Percentiles rank a stretch among this genome's conserved stretches.
phyloP scores from a whole-genome alignment of 208 protist species.

The Acanthamoeba healyi region DNA sequence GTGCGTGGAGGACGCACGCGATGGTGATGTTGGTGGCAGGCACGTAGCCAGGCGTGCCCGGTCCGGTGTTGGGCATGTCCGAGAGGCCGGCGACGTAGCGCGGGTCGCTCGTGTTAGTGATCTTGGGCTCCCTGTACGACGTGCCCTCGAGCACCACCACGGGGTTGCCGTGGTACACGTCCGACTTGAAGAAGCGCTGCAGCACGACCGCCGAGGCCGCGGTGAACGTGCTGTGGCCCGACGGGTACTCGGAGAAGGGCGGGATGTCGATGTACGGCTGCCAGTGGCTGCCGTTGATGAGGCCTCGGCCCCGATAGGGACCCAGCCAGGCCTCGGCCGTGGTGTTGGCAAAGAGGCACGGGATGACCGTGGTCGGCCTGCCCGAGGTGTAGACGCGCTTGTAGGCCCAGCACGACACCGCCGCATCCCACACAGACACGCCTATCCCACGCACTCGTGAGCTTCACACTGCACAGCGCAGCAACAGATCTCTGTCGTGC shows the following conservation, averaged over 20 bases:
- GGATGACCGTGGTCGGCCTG: background rate
- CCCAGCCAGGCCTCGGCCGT: background rate
- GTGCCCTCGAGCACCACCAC: background rate
- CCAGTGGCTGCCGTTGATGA: conserved; percentile 11
- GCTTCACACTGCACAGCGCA: background rate
- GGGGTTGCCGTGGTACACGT: background rate
- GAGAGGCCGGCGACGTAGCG: conserved; percentile 25
- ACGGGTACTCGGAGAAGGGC: background rate
- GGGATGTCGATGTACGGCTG: background rate
- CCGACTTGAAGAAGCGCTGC: conserved; percentile 40
- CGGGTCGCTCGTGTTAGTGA: conserved; percentile 20
- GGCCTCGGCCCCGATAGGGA: conserved; percentile 11
- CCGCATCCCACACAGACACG: conserved; percentile 3
- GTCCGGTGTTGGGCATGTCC: conserved; percentile 29
- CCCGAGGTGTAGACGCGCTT: conserved; percentile 27
- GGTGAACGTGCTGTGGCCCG: conserved; percentile 45
- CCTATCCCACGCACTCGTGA: background rate
- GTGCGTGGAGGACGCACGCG: background rate
- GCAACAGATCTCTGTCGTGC: too few relatives aligned
- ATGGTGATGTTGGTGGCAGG: conserved; percentile 17
- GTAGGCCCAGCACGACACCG: background rate
- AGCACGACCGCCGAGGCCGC: background rate
- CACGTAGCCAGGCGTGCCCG: conserved; percentile 2
- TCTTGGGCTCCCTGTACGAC: conserved; percentile 31
- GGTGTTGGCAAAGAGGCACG: background rate